Conservation (phyloP, 2,329 filamentous ascomycete species). For the Cryphonectria carpinicola region DNA sequence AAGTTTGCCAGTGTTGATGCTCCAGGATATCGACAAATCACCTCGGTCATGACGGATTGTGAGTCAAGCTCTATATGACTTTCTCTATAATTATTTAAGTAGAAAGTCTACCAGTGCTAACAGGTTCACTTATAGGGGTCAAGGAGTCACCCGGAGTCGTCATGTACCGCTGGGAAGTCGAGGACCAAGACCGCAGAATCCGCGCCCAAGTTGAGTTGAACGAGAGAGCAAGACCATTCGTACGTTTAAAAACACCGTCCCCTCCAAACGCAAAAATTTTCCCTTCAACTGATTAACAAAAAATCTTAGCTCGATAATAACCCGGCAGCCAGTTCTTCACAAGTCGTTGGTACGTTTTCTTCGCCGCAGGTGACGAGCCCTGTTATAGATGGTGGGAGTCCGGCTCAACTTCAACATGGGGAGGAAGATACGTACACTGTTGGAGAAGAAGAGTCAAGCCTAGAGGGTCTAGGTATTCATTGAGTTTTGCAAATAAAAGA, state of each 20-base stretch:
- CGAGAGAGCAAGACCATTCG: conserved; percentile 49
- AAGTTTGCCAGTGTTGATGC: conserved; percentile 68
- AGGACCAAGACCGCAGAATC: conserved; percentile 56
- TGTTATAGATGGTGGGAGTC: conserved; percentile 2
- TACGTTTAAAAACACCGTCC: conserved; percentile 33
- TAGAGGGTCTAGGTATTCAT: conserved; percentile 25
- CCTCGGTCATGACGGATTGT: conserved; percentile 52
- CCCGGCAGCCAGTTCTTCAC: conserved; percentile 3
- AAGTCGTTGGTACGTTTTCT: conserved; percentile 25
- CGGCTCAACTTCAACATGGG: conserved; percentile 13
- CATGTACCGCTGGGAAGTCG: conserved; percentile 61
- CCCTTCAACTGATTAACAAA: conserved; percentile 5
- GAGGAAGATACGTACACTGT: conserved; percentile 11
- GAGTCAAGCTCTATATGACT: not conserved
- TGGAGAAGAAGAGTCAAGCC: conserved; percentile 19
- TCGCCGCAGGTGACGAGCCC: conserved; percentile 4
- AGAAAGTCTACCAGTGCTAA: not conserved
- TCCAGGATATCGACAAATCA: conserved; percentile 64
- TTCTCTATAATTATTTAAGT: no score
- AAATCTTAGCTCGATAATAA: conserved; percentile 6
- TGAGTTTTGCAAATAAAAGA: conserved; percentile 10
- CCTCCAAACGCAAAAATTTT: not conserved
- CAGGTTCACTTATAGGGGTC: conserved; percentile 39
- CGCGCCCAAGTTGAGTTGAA: conserved; percentile 49
- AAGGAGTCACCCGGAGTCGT: conserved; percentile 59